phyloP scores from a whole-genome alignment of 75 land plant genomes.

The Sequoiadendron giganteum region DNA sequence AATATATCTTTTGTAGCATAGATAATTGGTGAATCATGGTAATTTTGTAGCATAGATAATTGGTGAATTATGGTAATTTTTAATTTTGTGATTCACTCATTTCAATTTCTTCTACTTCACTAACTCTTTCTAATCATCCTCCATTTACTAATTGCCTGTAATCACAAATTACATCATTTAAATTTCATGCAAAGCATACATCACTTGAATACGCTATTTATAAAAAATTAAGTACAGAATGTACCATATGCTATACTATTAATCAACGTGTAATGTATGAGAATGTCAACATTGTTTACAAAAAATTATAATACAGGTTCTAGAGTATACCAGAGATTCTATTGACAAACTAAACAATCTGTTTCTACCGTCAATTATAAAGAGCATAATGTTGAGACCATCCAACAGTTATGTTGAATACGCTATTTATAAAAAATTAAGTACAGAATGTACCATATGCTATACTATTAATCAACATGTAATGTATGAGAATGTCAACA shows the following conservation, averaged over 20 bases:
- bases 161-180: background rate
- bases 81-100: too few species aligned
- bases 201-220: background rate
- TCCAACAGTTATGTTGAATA: background rate
- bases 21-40: too few species aligned
- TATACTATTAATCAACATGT: background rate
- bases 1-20: too few species aligned
- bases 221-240: background rate
- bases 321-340: background rate
- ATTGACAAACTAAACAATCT: background rate
- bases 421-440: too few species aligned
- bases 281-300: background rate
- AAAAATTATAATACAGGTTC: background rate
- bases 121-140: too few species aligned
- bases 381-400: background rate
- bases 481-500: background rate
- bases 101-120: too few species aligned
- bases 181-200: background rate
- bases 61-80: too few species aligned
- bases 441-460: background rate
- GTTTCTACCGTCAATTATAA: background rate
- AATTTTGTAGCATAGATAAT: too few species aligned
- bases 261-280: background rate
- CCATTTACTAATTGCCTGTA: too few species aligned
- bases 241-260: background rate